Evolutionary conservation across 768 basidiomycete species (phyloP).

Genomic region (Suillus plorans): DNA sequence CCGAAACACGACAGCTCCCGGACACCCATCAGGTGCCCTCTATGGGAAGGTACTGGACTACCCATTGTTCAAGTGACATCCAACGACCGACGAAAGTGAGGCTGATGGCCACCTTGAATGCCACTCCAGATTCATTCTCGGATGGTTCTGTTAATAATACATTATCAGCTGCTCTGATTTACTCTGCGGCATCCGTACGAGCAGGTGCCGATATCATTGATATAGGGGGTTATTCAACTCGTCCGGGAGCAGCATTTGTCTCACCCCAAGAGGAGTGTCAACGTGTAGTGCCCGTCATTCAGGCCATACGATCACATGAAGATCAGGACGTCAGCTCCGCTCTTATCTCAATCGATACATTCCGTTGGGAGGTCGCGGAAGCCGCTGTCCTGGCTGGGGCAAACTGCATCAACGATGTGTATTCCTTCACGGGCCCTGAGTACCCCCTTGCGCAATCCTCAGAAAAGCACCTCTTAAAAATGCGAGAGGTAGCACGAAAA

Average conservation of each 20-base stretch:
- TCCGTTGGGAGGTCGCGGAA: constrained; percentile 78
- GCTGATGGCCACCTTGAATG: constrained; percentile 91
- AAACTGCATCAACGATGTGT: constrained; percentile 92
- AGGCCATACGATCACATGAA: constrained; percentile 47
- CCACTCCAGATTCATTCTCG: constrained; percentile 95
- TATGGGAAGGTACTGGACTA: constrained; percentile 25
- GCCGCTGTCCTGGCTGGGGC: constrained; percentile 80
- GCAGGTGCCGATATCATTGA: constrained; percentile 81
- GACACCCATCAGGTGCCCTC: constrained; percentile 16
- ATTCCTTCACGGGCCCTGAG: constrained; percentile 70
- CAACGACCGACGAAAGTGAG: constrained; percentile 45
- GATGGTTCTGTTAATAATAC: constrained; percentile 69
- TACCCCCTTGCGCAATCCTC: constrained; percentile 36
- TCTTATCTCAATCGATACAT: constrained; percentile 29
- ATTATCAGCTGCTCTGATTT: constrained; percentile 52
- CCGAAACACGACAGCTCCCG: constrained; percentile 11
- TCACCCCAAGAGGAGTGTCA: constrained; percentile 64
- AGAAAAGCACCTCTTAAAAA: constrained; percentile 45
- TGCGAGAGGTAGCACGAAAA: constrained; percentile 66
- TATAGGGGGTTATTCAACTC: constrained; percentile 91
- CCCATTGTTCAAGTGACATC: constrained; percentile 17
- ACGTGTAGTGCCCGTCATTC: constrained; percentile 73
- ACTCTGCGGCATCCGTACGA: constrained; percentile 46
- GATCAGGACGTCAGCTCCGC: constrained; percentile 10
- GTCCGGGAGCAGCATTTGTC: constrained; percentile 74